A percentile compares a stretch with the other conserved stretches of the same genome.
Evolutionary conservation across 2,329 filamentous ascomycete species (phyloP).

Genomic region (Fusarium nodosum): DNA sequence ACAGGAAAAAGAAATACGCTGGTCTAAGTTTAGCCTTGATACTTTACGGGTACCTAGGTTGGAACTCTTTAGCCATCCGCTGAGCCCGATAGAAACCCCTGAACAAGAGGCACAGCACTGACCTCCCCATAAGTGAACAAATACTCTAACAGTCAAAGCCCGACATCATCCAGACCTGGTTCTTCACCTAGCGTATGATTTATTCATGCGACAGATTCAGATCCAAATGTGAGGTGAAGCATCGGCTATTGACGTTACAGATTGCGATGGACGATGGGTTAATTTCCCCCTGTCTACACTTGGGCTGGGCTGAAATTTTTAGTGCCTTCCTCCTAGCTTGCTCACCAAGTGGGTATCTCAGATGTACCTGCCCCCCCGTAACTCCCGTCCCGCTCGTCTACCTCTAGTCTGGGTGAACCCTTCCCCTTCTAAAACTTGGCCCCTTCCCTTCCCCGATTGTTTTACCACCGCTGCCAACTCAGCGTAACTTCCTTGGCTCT

Average conservation of each 20-base stretch:
- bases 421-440: slow-evolving; percentile 36
- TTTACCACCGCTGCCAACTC: slow-evolving; percentile 37
- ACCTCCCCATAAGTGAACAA: not conserved
- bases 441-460: slow-evolving; percentile 38
- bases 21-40: slow-evolving; percentile 17
- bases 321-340: slow-evolving; percentile 1
- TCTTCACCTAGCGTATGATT: not conserved
- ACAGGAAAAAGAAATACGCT: slow-evolving; percentile 5
- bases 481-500: slow-evolving; percentile 37
- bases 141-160: slow-evolving; percentile 3
- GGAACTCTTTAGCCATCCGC: slow-evolving; percentile 27
- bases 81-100: slow-evolving; percentile 38
- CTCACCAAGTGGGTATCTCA: slow-evolving; percentile 28
- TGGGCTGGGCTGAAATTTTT: slow-evolving; percentile 32
- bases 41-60: slow-evolving; percentile 33
- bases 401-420: slow-evolving; percentile 20
- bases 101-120: slow-evolving; percentile 35
- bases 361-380: slow-evolving; percentile 38
- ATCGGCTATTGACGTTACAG: slow-evolving; percentile 22
- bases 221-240: slow-evolving; percentile 6
- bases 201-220: slow-evolving; percentile 17
- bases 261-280: slow-evolving; percentile 32
- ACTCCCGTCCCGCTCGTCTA: slow-evolving; percentile 28
- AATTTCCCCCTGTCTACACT: slow-evolving; percentile 37
- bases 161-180: not conserved